Conservation (phyloP, 305 asterid genomes). For the Stenogyne calaminthoides region DNA sequence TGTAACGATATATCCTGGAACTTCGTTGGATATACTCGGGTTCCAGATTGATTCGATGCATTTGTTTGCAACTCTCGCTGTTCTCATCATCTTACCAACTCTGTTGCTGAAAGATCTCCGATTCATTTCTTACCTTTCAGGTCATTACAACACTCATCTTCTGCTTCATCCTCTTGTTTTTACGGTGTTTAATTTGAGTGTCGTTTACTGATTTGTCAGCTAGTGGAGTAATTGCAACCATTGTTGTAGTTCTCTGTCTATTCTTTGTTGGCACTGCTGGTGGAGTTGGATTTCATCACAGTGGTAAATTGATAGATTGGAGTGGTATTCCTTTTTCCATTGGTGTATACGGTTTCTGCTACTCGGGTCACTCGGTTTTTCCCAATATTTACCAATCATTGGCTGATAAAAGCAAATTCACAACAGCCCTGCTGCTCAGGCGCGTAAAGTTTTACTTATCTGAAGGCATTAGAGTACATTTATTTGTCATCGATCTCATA, state of each 20-base stretch:
- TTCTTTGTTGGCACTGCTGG: conserved; percentile 57
- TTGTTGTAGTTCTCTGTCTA: conserved; percentile 59
- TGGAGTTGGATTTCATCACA: conserved; percentile 73
- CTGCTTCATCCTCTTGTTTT: background rate
- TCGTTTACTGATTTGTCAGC: conserved; percentile 47
- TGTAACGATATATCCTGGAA: conserved; percentile 63
- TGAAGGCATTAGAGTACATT: background rate
- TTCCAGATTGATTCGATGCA: conserved; percentile 62
- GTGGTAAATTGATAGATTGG: conserved; percentile 54
- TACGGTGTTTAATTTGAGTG: conserved; percentile 13
- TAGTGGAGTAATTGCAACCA: conserved; percentile 73
- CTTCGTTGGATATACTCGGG: conserved; percentile 58
- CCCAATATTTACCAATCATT: conserved; percentile 95
- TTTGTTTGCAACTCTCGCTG: conserved; percentile 60
- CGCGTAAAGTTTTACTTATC: conserved; percentile 8
- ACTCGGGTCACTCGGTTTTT: conserved; percentile 91
- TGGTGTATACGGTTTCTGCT: conserved; percentile 88
- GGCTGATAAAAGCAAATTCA: conserved; percentile 87
- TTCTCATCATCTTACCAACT: conserved; percentile 67
- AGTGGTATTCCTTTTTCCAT: conserved; percentile 84
- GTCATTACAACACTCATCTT: conserved; percentile 33
- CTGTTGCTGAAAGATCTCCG: conserved; percentile 78
- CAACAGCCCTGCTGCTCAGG: conserved; percentile 67
- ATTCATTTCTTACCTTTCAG: conserved; percentile 82
- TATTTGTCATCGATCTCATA: background rate